Base-by-base conservation (phyloP, 2,329 filamentous ascomycete genomes). In the Aspergillus aculeatinus region DNA sequence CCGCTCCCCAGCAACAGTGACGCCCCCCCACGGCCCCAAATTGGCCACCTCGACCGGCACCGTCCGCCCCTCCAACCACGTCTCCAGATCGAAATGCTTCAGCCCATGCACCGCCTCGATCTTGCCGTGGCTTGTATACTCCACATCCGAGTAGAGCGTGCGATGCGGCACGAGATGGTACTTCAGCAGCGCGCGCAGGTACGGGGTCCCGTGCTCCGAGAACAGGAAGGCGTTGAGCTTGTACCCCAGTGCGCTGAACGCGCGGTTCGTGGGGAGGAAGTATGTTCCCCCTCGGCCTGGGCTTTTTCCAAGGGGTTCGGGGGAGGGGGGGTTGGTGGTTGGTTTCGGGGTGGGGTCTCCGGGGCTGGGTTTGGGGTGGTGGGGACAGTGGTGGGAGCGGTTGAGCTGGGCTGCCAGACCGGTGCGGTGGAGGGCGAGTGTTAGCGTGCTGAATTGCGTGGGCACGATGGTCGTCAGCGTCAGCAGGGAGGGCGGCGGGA, bases 141-240 rank as follows among this genome's bases (percentile, higher is more conserved):
- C 51, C 3, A 66, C 60, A 71, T 96, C 93, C 5, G 89, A 91
- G 80, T 96, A 97, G 0, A 96, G 78, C 0, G 90, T 93, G 60
- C 87, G 83, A 69, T 90, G 86, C 48, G 87, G 83, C 1, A 89
- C 89, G 52, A 93, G 82, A 69, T 94, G 90, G 72, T 96, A 96
- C 78, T 91, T 81, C 16, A 96, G 80, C 50, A 96, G 79, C 0
- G 91, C 91, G 65, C 85, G 86, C 19, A 97, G 83, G 72, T 91
- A 96, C 74, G 88, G 88, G 64, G 83, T 80, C 1, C 93, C 93
- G 55, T 82, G 84, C 29, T 85, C 80, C 60, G 89, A 90, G 82
- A 97, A 97, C 4, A 97, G 81, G 82, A 96, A 97, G 23, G 87
- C 90, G 71, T 94, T 96, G 68, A 89, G 85, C 58, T 74, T 81